Evolutionary conservation across 163 green algal genomes (phyloP), one percentile per base, ranked within the genome.

Genomic region (Scenedesmus sp.): DNA sequence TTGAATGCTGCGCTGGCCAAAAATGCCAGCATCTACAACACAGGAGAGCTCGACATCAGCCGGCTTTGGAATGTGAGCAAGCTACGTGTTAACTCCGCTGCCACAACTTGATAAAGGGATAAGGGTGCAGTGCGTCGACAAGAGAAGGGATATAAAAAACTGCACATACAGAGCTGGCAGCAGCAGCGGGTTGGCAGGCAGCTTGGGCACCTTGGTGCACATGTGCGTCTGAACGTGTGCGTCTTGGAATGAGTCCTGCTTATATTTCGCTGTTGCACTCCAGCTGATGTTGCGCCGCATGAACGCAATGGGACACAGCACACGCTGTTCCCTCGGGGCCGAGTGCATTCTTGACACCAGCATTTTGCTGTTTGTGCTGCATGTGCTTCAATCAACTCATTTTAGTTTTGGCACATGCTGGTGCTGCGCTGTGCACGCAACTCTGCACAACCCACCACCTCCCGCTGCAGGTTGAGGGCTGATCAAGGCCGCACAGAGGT

Each of bases 21-120:
- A 7, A 86, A 91, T 37, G 56, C 87, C 26, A 87, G 40, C 35
- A 42, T 61, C 9, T 46, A 72, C 78, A 91, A 91, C 53, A 91
- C 87, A 3, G 87, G 87, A 24, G 51, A 65, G 30, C 33, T 37
- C 1, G 78, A 91, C 87, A 65, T 72, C 56, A 68, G 44, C 37
- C 56, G 49, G 30, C 24, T 81, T 1, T 86, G 87, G 87, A 87
- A 82, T 43, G 87, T 91, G 56, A 87, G 87, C 10, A 61, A 16
- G 15, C 13, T 10, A 30, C 13, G 70, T 37, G 18, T 81, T n/a
- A n/a, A n/a, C n/a, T n/a, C n/a, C n/a, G n/a, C n/a, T n/a, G n/a
- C n/a, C n/a, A n/a, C n/a, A n/a, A n/a, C n/a, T n/a, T n/a, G n/a
- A n/a, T n/a, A n/a, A n/a, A n/a, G n/a, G n/a, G n/a, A n/a, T n/a